Conservation (phyloP, 2,329 filamentous ascomycete genomes). For the Cryoendolithus antarcticus region DNA sequence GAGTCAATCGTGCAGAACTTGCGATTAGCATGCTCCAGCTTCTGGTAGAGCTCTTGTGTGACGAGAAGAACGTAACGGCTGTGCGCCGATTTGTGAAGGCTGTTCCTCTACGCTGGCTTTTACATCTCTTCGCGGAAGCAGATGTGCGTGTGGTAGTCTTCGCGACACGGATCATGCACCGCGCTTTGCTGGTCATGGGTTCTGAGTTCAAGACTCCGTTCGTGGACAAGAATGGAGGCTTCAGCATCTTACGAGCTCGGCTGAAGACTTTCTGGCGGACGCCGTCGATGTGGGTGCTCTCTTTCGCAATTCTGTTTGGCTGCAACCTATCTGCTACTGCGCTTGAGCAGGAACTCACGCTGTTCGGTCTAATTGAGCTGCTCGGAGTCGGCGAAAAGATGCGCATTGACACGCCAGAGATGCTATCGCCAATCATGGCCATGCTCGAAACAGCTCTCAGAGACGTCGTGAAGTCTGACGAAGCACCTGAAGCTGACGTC, state of each 20-base stretch:
- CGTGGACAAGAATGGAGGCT: conserved; percentile 72
- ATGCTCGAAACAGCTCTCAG: conserved; percentile 83
- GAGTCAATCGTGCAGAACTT: conserved; percentile 17
- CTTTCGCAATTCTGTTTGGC: conserved; percentile 79
- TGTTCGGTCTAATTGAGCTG: conserved; percentile 59
- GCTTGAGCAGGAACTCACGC: conserved; percentile 62
- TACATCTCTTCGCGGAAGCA: conserved; percentile 80
- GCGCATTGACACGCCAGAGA: conserved; percentile 62
- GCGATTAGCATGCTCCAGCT: conserved; percentile 18
- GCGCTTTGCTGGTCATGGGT: conserved; percentile 73
- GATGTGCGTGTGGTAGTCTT: conserved; percentile 72
- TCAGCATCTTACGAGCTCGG: conserved; percentile 69
- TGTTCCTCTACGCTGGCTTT: conserved; percentile 69
- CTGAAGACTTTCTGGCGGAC: conserved; percentile 83
- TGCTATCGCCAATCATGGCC: conserved; percentile 64
- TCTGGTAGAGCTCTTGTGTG: conserved; percentile 14
- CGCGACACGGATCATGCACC: conserved; percentile 69
- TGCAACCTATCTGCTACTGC: conserved; percentile 59
- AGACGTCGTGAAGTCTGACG: conserved; percentile 51
- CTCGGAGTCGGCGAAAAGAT: conserved; percentile 49
- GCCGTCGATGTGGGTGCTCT: conserved; percentile 72
- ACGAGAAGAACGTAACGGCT: conserved; percentile 15
- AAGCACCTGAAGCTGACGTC: conserved; percentile 33
- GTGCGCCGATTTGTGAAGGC: conserved; percentile 69
- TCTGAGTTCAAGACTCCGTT: conserved; percentile 76